Percentiles rank a stretch among this genome's conserved stretches.
Conservation (phyloP, 192 early-diverging fungal species). For the Geranomyces variabilis region DNA sequence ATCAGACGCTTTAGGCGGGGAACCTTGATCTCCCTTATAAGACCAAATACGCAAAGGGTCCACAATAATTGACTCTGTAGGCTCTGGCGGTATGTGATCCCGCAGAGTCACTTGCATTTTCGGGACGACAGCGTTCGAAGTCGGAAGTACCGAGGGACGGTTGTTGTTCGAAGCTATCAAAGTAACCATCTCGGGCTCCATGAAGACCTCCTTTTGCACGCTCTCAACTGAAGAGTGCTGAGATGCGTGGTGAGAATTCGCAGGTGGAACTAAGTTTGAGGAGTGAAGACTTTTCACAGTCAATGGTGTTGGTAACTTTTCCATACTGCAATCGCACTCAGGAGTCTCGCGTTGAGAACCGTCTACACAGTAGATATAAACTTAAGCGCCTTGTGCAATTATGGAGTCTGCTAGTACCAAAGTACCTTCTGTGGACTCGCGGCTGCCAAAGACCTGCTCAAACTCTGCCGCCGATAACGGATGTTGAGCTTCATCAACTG, state of each 20-base stretch:
- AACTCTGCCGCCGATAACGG: too few species aligned
- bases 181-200: slow-evolving; percentile 5
- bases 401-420: too few species aligned
- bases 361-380: neutral
- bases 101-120: too few species aligned
- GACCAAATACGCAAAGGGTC: neutral
- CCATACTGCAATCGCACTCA: neutral
- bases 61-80: neutral
- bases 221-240: neutral
- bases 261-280: neutral
- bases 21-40: neutral
- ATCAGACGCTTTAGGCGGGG: too few species aligned
- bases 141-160: neutral
- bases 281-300: slow-evolving; percentile 1
- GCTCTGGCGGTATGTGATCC: too few species aligned
- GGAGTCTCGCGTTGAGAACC: neutral
- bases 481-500: too few species aligned
- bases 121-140: too few species aligned
- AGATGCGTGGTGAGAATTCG: neutral
- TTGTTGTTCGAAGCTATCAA: neutral
- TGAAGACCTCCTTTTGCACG: slow-evolving; percentile 11
- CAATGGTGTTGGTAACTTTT: neutral
- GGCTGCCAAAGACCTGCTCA: too few species aligned
- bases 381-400: too few species aligned
- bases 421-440: too few species aligned